These are phyloP conservation scores for Trametes polyzona DNA, from an alignment of 1,284 basidiomycete species.

Conservation along the genomic window DNA sequence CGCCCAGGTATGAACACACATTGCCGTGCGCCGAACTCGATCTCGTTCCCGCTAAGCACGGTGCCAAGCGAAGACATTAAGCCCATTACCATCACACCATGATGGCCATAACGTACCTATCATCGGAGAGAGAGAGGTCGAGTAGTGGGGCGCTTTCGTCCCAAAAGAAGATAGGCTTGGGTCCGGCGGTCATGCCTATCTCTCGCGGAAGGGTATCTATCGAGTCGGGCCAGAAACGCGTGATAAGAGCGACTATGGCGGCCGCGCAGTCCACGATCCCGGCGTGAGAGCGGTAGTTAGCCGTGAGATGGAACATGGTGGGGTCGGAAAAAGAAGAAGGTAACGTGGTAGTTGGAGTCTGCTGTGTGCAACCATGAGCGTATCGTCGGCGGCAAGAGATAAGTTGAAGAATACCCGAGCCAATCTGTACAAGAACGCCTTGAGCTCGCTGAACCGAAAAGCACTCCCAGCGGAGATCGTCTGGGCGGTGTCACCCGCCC, in stretches of 20 bases:
- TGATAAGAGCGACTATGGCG: conserved; percentile 65
- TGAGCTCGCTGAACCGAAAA: conserved; percentile 74
- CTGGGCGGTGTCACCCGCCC: conserved; percentile 82
- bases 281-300: conserved; percentile 58
- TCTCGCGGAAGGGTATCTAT: conserved; percentile 67
- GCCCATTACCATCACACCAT: conserved; percentile 12
- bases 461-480: conserved; percentile 74
- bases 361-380: not conserved
- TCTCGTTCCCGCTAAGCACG: conserved; percentile 45
- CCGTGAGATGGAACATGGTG: conserved; percentile 44
- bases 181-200: conserved; percentile 59
- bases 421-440: conserved; percentile 61
- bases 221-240: conserved; percentile 63
- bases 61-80: too few relatives aligned
- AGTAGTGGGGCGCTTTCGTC: conserved; percentile 55
- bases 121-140: conserved; percentile 61
- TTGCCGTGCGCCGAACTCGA: conserved; percentile 72
- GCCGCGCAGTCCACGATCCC: conserved; percentile 70
- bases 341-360: not conserved
- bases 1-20: conserved; percentile 44
- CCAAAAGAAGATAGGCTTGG: conserved; percentile 66
- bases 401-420: conserved; percentile 55
- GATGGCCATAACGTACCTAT: too few relatives aligned
- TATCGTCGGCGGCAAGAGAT: not conserved
- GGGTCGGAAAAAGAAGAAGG: not conserved